Evolutionary conservation across 2,329 filamentous ascomycete species (phyloP).

Genomic region (Pseudogymnoascus sp.): DNA sequence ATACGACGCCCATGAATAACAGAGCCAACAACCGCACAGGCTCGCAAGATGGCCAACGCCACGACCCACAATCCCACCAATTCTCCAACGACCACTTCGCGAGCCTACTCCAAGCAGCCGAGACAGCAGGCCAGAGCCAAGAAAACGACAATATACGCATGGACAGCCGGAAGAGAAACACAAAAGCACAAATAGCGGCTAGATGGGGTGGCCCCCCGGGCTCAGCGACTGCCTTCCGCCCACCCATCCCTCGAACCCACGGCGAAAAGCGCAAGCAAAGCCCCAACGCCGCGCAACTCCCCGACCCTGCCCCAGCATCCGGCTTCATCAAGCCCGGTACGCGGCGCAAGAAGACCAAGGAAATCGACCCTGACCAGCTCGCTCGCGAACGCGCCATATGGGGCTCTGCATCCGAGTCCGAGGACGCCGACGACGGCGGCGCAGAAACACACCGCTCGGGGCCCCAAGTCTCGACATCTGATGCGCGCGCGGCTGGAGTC

Average conservation of each 20-base stretch:
- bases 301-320: slow-evolving; percentile 12
- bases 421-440: slow-evolving; percentile 15
- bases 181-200: slow-evolving; percentile 3
- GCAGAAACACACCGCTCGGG: slow-evolving; percentile 7
- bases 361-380: slow-evolving; percentile 13
- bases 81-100: slow-evolving; percentile 21
- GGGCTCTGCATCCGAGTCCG: slow-evolving; percentile 16
- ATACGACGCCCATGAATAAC: slow-evolving; percentile 10
- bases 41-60: neutral
- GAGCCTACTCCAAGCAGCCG: slow-evolving; percentile 22
- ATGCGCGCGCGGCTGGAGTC: slow-evolving; percentile 23
- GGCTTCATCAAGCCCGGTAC: slow-evolving; percentile 10
- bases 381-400: slow-evolving; percentile 23
- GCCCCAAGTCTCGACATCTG: slow-evolving; percentile 12
- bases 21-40: slow-evolving; percentile 1
- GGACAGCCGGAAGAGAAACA: neutral
- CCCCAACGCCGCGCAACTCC: neutral
- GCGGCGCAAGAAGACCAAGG: slow-evolving; percentile 9
- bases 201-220: neutral
- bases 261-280: slow-evolving; percentile 10
- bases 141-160: neutral
- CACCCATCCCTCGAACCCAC: neutral
- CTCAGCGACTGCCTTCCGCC: neutral
- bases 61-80: neutral
- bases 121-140: slow-evolving; percentile 16